Evolutionary conservation across 345 rosid species (phyloP), one percentile per base, ranked within the genome.

Genomic region (Streptanthus diversifolius): DNA sequence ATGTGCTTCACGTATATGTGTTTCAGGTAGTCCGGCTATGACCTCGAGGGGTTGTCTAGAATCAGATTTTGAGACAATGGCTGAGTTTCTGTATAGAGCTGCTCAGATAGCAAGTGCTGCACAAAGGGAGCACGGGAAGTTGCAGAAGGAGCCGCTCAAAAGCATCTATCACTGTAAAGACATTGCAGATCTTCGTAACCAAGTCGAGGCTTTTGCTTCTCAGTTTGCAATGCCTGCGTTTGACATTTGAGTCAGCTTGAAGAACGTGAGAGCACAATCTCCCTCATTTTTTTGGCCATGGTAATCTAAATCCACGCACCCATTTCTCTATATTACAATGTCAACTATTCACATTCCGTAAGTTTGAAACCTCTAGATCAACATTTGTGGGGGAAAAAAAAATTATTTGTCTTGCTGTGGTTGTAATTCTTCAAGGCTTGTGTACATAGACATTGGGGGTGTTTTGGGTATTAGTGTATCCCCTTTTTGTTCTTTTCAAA

Each of bases 41-140:
- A 93, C 96, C 53, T 86, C 97, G 33, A 89, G 97, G 70, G 97
- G 97, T 32, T 90, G 98, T 78, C 77, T 90, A 63, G 96, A 93
- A 84, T 66, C 91, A 58, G 97, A 93, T 84, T 93, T 90, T 29
- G 92, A 93, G 79, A 84, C 77, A 30, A 84, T 93, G 69, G 92
- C 93, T 0, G 96, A 84, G 51, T 86, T 86, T 74, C 93, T 93
- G 29, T 83, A 85, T 8, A 87, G 81, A 67, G 98, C 92, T 30
- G 97, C 91, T 58, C 88, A 86, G 56, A 89, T 93, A 21, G 80
- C 96, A 56, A 80, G 84, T 71, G 66, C 68, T 40, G 76, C 83
- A 74, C 89, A 82, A 73, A 83, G 79, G 48, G 96, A 89, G 27
- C 88, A 84, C 17, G 87, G 85, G 48, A 93, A 90, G 75, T 62